A percentile compares a stretch with the other conserved stretches of the same genome.
Evolutionary conservation across 164 flowering plant species (phyloP).

Genomic region (Piper longum): DNA sequence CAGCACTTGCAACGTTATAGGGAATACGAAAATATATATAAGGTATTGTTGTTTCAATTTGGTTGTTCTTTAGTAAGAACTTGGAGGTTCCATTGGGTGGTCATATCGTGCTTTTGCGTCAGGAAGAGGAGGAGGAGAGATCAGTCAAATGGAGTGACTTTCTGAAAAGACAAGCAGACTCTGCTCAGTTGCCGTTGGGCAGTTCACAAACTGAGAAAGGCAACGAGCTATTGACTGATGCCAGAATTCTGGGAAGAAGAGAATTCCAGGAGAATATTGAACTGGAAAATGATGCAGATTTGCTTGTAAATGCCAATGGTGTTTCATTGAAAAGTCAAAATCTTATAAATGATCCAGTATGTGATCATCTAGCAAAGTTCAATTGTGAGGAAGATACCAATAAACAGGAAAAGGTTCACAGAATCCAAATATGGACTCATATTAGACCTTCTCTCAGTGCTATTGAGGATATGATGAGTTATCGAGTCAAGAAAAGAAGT

Average conservation of each 20-base stretch:
- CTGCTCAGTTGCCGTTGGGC: conserved; percentile 30
- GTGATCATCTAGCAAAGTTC: conserved; percentile 16
- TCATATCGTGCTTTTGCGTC: conserved; percentile 1
- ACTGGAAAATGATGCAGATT: conserved; percentile 5
- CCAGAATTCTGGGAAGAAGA: conserved; percentile 4
- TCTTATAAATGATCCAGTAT: conserved; percentile 7
- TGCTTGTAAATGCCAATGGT: conserved; percentile 16
- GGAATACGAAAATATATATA: conserved; percentile 61
- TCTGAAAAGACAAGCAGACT: conserved; percentile 47
- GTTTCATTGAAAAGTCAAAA: conserved; percentile 8
- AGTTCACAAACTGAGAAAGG: conserved; percentile 11
- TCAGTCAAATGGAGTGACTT: conserved; percentile 80
- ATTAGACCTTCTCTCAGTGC: conserved; percentile 63
- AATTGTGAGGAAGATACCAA: conserved; percentile 10
- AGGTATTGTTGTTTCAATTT: conserved; percentile 13
- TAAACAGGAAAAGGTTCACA: conserved; percentile 20
- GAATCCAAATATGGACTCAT: conserved; percentile 51
- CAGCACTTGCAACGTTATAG: conserved; percentile 67
- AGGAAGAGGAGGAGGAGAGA: conserved; percentile 99
- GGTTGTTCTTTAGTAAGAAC: neutral
- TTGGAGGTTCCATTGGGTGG: neutral
- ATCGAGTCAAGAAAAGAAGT: conserved; percentile 43
- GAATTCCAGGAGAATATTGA: conserved; percentile 9
- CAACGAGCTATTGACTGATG: neutral
- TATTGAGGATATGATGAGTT: conserved; percentile 80